phyloP scores from a whole-genome alignment of 441 rosid genomes.

The Gossypium trilobum region DNA sequence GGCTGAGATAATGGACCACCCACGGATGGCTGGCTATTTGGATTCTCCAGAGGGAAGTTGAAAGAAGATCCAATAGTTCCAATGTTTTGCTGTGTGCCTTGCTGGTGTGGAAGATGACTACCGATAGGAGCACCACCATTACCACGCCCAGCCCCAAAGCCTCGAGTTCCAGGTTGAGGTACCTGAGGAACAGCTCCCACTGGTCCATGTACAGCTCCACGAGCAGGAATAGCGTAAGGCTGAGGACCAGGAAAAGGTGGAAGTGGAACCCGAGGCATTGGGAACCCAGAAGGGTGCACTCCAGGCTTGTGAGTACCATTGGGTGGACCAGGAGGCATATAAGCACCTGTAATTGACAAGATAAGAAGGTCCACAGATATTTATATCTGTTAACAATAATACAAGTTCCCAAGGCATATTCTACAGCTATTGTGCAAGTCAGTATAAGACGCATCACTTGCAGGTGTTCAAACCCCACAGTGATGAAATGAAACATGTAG shows the following conservation, averaged over 20 bases:
- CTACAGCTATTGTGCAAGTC: background rate
- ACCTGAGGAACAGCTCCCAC: conserved; percentile 89
- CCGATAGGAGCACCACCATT: conserved; percentile 66
- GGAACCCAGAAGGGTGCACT: conserved; percentile 76
- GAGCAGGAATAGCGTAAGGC: conserved; percentile 92
- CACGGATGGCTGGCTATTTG: conserved; percentile 83
- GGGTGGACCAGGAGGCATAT: conserved; percentile 65
- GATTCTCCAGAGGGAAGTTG: conserved; percentile 69
- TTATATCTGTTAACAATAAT: background rate
- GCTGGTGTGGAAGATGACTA: conserved; percentile 79
- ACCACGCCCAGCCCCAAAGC: conserved; percentile 89
- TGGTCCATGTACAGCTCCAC: conserved; percentile 83
- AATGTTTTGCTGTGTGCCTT: conserved; percentile 59
- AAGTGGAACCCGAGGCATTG: conserved; percentile 74
- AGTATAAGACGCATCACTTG: background rate
- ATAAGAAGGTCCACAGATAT: background rate
- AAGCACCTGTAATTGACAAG: conserved; percentile 46
- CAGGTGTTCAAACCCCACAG: background rate
- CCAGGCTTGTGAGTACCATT: conserved; percentile 85
- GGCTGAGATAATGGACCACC: conserved; percentile 92
- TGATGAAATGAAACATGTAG: background rate
- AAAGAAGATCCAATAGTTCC: conserved; percentile 75
- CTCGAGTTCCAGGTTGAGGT: conserved; percentile 77
- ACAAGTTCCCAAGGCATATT: background rate
- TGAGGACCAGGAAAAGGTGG: conserved; percentile 81